These are phyloP conservation scores for Pezicula radicicola DNA, from an alignment of 2,329 filamentous ascomycete genomes.

Conservation along the genomic window DNA sequence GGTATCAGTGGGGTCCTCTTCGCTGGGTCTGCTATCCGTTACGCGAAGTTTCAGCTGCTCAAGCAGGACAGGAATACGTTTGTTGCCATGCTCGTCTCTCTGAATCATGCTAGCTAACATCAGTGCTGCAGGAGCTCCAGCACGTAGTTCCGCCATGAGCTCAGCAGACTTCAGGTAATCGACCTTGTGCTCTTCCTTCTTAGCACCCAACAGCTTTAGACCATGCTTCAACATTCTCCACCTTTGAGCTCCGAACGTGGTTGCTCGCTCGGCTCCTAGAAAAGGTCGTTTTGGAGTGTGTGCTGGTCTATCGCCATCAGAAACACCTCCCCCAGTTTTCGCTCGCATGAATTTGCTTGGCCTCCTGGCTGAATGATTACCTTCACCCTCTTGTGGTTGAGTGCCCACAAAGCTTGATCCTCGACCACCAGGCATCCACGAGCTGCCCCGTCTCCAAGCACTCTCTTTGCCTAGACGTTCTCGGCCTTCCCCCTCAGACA, in stretches of 20 bases:
- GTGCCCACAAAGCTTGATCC: constrained; percentile 46
- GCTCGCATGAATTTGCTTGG: constrained; percentile 63
- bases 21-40: constrained; percentile 70
- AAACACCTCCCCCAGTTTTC: constrained; percentile 57
- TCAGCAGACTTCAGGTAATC: constrained; percentile 96
- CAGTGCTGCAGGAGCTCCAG: constrained; percentile 86
- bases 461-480: constrained; percentile 54
- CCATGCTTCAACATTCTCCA: constrained; percentile 94
- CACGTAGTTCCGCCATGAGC: constrained; percentile 89
- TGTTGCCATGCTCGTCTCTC: constrained; percentile 92
- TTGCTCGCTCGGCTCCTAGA: constrained; percentile 63
- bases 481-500: constrained; percentile 74
- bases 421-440: constrained; percentile 45
- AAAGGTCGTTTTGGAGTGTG: constrained; percentile 54
- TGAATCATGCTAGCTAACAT: constrained; percentile 98
- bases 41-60: constrained; percentile 92
- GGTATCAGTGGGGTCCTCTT: constrained; percentile 48
- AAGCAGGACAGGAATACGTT: constrained; percentile 87
- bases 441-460: constrained; percentile 55
- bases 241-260: constrained; percentile 74
- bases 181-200: constrained; percentile 79
- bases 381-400: constrained; percentile 49
- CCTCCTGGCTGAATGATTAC: constrained; percentile 49
- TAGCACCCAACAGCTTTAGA: constrained; percentile 73
- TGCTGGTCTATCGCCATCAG: constrained; percentile 63